A percentile compares a stretch with the other conserved stretches of the same genome.
These are phyloP conservation scores for Nicotiana otophora DNA, from an alignment of 257 asterid genomes.

Conservation along the genomic window DNA sequence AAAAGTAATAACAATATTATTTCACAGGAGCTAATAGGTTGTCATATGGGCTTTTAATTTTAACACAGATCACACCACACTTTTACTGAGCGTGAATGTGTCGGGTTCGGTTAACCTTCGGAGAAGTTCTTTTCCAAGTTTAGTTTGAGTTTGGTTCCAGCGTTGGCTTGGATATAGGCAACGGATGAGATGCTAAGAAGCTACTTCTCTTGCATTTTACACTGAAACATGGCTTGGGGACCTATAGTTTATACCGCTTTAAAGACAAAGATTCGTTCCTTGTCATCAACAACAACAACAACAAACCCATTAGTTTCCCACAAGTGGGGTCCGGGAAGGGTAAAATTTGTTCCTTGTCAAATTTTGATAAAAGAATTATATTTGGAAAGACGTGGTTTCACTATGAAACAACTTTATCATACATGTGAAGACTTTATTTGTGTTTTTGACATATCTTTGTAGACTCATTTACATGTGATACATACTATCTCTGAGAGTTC, in stretches of 20 bases:
- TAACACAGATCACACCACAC: not conserved
- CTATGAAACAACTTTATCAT: not conserved
- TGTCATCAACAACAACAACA: too few relatives aligned
- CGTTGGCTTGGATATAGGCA: not conserved
- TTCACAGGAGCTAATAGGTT: conserved; percentile 1
- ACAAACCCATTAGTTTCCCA: too few relatives aligned
- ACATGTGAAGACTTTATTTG: not conserved
- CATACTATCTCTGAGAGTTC: conserved; percentile 14
- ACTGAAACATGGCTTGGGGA: not conserved
- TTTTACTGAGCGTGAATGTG: not conserved
- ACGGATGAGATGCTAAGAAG: not conserved
- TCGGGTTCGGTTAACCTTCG: not conserved
- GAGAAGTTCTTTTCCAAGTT: not conserved
- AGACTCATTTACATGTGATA: not conserved
- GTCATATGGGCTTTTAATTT: not conserved
- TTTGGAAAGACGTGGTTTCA: not conserved
- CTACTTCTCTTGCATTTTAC: not conserved
- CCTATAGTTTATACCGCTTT: not conserved
- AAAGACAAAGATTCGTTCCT: not conserved
- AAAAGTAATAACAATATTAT: not conserved
- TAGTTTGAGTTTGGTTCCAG: not conserved
- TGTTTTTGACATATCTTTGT: not conserved
- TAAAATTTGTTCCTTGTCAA: not conserved
- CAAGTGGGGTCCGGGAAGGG: too few relatives aligned
- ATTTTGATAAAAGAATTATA: not conserved